Conservation (phyloP, 2,329 filamentous ascomycete species). For the Raffaelea ambrosiae region DNA sequence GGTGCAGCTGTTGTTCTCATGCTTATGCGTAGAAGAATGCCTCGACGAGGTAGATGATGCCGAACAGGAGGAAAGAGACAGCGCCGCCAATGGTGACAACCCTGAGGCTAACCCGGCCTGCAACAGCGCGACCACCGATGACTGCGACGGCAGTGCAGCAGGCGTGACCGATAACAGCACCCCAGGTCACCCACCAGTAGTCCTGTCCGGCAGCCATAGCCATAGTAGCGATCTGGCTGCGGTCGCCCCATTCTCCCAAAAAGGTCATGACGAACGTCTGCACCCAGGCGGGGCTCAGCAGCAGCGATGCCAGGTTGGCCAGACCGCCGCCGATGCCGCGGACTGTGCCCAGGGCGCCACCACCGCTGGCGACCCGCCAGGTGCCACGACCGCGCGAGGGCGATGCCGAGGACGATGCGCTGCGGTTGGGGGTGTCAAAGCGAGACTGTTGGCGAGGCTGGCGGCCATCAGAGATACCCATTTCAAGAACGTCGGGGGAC, state of each 20-base stretch:
- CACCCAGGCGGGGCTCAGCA: conserved; percentile 94
- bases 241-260: conserved; percentile 94
- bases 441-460: conserved; percentile 67
- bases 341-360: conserved; percentile 44
- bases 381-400: conserved; percentile 48
- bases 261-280: conserved; percentile 99
- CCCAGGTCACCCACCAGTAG: conserved; percentile 97
- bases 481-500: conserved; percentile 70
- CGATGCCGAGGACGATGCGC: conserved; percentile 71
- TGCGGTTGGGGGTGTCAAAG: conserved; percentile 71
- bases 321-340: conserved; percentile 51
- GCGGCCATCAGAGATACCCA: conserved; percentile 56
- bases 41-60: conserved; percentile 83
- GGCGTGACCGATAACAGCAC: conserved; percentile 77
- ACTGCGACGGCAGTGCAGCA: conserved; percentile 89
- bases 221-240: conserved; percentile 95
- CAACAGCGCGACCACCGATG: conserved; percentile 83
- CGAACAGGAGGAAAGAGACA: conserved; percentile 82
- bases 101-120: conserved; percentile 87
- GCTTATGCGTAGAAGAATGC: conserved; percentile 50
- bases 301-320: conserved; percentile 76
- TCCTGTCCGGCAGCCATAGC: conserved; percentile 98
- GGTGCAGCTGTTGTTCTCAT: no score
- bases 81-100: conserved; percentile 93
- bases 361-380: conserved; percentile 27